Evolutionary conservation across 2,329 filamentous ascomycete genomes (phyloP).

Genomic region (Penicillium psychrosexuale): DNA sequence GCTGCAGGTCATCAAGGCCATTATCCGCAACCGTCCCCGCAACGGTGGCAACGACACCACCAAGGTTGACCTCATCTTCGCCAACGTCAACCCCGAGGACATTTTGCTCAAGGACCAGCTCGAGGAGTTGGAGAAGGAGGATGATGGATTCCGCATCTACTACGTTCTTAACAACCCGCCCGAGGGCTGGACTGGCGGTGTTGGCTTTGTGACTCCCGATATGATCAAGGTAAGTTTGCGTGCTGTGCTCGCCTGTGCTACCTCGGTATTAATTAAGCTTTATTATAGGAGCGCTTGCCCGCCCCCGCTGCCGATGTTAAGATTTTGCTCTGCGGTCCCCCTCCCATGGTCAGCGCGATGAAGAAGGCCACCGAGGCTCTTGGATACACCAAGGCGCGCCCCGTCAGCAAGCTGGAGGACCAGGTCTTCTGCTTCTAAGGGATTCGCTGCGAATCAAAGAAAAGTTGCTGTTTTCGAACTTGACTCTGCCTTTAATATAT

Average conservation of each 20-base stretch:
- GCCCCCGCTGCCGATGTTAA: conserved; percentile 84
- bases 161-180: conserved; percentile 97
- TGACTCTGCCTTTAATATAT: background rate
- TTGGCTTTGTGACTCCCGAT: conserved; percentile 90
- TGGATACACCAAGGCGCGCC: conserved; percentile 86
- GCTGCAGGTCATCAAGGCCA: conserved; percentile 91
- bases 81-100: conserved; percentile 89
- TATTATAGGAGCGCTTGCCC: conserved; percentile 57
- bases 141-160: conserved; percentile 79
- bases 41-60: conserved; percentile 73
- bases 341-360: conserved; percentile 93
- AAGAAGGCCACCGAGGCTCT: conserved; percentile 92
- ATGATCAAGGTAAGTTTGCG: conserved; percentile 74
- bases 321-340: conserved; percentile 89
- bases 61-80: conserved; percentile 91
- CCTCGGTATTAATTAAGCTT: conserved; percentile 1
- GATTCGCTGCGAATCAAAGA: background rate
- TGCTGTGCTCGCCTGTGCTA: background rate
- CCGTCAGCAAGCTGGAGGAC: conserved; percentile 96
- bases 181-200: conserved; percentile 83
- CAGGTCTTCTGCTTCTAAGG: conserved; percentile 93
- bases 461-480: background rate
- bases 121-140: conserved; percentile 71
- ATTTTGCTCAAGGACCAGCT: conserved; percentile 92
- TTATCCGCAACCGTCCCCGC: conserved; percentile 69